A percentile compares a stretch with the other conserved stretches of the same genome.
Evolutionary conservation across 805 yeast species (phyloP).

Genomic region (Metschnikowia arizonensis): DNA sequence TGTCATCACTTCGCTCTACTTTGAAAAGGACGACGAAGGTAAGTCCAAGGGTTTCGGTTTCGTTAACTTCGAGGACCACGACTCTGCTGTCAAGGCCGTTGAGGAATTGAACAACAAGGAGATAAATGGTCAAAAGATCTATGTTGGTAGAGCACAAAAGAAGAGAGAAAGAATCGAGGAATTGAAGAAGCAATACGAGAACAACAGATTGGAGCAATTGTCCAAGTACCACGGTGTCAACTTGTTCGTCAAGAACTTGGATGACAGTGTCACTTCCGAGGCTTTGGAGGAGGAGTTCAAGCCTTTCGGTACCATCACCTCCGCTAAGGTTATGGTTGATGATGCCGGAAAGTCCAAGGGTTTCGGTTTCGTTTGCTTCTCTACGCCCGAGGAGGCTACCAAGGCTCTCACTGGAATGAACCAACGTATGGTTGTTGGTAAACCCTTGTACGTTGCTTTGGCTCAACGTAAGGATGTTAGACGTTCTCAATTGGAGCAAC

Average conservation of each 20-base stretch:
- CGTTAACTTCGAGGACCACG: slow-evolving; percentile 85
- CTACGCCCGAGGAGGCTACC: slow-evolving; percentile 97
- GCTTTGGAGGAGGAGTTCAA: slow-evolving; percentile 86
- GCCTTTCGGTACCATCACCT: slow-evolving; percentile 91
- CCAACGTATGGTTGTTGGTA: slow-evolving; percentile 90
- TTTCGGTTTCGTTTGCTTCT: slow-evolving; percentile 97
- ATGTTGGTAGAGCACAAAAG: slow-evolving; percentile 99
- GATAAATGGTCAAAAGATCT: slow-evolving; percentile 77
- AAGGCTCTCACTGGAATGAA: slow-evolving; percentile 98
- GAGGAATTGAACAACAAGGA: slow-evolving; percentile 88
- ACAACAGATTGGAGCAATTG: slow-evolving; percentile 84
- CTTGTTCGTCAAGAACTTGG: slow-evolving; percentile 94
- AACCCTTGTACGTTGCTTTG: slow-evolving; percentile 96
- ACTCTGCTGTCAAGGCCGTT: slow-evolving; percentile 84
- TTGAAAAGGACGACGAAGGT: slow-evolving; percentile 79
- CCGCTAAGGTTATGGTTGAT: slow-evolving; percentile 94
- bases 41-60: slow-evolving; percentile 95
- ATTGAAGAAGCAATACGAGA: slow-evolving; percentile 91
- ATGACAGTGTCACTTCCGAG: slow-evolving; percentile 88
- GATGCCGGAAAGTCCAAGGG: slow-evolving; percentile 95
- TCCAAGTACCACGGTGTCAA: slow-evolving; percentile 96
- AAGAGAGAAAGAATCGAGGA: slow-evolving; percentile 96
- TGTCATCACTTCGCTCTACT: slow-evolving; percentile 73
- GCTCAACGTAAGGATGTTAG: slow-evolving; percentile 99
- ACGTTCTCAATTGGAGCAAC: slow-evolving; percentile 95